Percentiles rank a stretch among this genome's conserved stretches.
Conservation (phyloP, 1,284 basidiomycete genomes). For the Rhodotorula sp. region DNA sequence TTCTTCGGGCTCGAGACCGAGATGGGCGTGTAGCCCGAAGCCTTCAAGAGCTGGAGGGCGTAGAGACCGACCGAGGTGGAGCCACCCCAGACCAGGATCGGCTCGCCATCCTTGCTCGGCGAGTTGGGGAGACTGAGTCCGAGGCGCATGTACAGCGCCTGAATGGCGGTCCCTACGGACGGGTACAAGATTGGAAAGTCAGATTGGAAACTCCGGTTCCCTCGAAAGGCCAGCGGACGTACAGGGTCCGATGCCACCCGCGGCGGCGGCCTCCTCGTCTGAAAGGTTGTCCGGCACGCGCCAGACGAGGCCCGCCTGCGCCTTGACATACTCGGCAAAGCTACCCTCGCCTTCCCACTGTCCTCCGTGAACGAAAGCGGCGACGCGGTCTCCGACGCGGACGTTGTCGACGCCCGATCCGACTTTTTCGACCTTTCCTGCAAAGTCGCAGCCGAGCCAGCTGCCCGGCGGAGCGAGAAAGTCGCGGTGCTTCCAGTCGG, state of each 20-base stretch:
- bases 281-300: conserved; percentile 52
- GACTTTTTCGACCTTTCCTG: conserved; percentile 59
- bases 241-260: conserved; percentile 46
- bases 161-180: conserved; percentile 49
- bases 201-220: not conserved
- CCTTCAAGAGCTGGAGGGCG: conserved; percentile 59
- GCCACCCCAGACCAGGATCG: conserved; percentile 55
- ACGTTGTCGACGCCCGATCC: conserved; percentile 58
- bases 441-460: conserved; percentile 60
- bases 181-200: not conserved
- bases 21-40: conserved; percentile 60
- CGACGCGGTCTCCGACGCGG: conserved; percentile 61
- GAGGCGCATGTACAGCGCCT: conserved; percentile 49
- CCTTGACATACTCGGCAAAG: conserved; percentile 53
- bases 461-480: conserved; percentile 46
- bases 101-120: conserved; percentile 49
- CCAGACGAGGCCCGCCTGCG: conserved; percentile 45
- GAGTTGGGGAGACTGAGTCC: conserved; percentile 46
- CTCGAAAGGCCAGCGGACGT: not conserved
- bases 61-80: conserved; percentile 55
- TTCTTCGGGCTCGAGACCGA: conserved; percentile 58
- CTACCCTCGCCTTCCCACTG: conserved; percentile 47
- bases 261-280: conserved; percentile 54
- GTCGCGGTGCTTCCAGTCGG: conserved; percentile 49
- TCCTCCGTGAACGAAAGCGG: conserved; percentile 55